Evolutionary conservation across 148 eudicot species (phyloP).

Genomic region (Chenopodium berlandieri): DNA sequence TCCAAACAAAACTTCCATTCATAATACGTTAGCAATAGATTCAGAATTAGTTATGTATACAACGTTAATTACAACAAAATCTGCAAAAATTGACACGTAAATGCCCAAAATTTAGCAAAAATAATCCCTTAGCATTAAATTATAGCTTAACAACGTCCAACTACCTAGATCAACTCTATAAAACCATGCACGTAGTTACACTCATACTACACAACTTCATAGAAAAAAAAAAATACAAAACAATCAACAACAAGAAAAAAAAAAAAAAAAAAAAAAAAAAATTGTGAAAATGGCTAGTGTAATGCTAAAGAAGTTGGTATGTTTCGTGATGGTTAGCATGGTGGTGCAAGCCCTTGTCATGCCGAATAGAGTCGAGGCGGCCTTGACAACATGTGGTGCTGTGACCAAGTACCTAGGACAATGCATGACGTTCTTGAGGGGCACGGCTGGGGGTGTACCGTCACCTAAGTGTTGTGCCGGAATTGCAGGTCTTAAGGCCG

Average conservation of each 20-base stretch:
- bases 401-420: constrained; percentile 13
- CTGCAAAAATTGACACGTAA: constrained; percentile 1
- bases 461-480: constrained; percentile 32
- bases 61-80: neutral
- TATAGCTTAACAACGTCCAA: constrained; percentile 14
- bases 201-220: neutral
- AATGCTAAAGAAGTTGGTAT: constrained; percentile 5
- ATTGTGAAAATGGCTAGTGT: constrained; percentile 2
- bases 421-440: constrained; percentile 23
- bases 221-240: neutral
- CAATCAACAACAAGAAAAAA: neutral
- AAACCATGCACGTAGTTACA: neutral
- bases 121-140: constrained; percentile 5
- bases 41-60: neutral
- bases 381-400: neutral
- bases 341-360: neutral
- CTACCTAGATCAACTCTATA: constrained; percentile 7
- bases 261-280: neutral
- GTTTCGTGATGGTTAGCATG: constrained; percentile 12
- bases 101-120: neutral
- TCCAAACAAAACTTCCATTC: neutral
- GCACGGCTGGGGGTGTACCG: constrained; percentile 11
- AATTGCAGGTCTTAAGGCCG: constrained; percentile 22
- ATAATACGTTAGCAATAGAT: constrained; percentile 1
- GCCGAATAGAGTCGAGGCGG: neutral